phyloP scores from a whole-genome alignment of 2,329 filamentous ascomycete species.

The Xylariaceae sp. region DNA sequence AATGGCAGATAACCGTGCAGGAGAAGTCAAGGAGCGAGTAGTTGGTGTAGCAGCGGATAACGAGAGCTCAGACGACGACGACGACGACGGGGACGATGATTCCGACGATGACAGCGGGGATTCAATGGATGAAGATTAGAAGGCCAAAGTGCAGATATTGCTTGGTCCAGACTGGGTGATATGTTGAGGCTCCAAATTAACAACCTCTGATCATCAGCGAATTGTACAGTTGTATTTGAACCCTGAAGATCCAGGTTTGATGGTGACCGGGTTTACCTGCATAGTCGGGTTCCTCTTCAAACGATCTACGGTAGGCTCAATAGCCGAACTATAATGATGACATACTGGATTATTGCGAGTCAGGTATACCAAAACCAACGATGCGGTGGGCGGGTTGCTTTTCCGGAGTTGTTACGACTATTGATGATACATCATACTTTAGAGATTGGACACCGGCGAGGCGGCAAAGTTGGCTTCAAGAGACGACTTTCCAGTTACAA shows the following conservation, averaged over 20 bases:
- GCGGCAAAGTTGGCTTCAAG: too few species aligned
- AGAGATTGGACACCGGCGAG: too few species aligned
- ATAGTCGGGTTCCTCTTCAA: constrained; percentile 1
- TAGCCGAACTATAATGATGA: not conserved
- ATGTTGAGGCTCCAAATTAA: constrained; percentile 8
- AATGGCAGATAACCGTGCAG: constrained; percentile 54
- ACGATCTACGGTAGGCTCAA: not conserved
- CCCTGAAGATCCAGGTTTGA: constrained; percentile 12
- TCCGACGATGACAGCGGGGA: constrained; percentile 36
- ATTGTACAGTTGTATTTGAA: too few species aligned
- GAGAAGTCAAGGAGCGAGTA: constrained; percentile 68
- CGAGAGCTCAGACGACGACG: constrained; percentile 48
- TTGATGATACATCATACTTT: too few species aligned
- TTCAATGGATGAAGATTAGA: constrained; percentile 56
- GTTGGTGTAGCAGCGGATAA: constrained; percentile 68
- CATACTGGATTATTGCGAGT: not conserved
- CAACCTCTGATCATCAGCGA: too few species aligned
- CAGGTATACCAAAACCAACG: not conserved
- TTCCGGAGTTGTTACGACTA: too few species aligned
- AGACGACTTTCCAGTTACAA: too few species aligned
- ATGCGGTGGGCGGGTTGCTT: too few species aligned
- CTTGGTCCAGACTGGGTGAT: not conserved
- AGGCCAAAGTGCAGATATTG: not conserved
- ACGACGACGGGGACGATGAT: constrained; percentile 36
- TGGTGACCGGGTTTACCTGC: constrained; percentile 2